Evolutionary conservation across 2,329 filamentous ascomycete genomes (phyloP), one percentile per base, ranked within the genome.

Genomic region (Talaromyces sp.): DNA sequence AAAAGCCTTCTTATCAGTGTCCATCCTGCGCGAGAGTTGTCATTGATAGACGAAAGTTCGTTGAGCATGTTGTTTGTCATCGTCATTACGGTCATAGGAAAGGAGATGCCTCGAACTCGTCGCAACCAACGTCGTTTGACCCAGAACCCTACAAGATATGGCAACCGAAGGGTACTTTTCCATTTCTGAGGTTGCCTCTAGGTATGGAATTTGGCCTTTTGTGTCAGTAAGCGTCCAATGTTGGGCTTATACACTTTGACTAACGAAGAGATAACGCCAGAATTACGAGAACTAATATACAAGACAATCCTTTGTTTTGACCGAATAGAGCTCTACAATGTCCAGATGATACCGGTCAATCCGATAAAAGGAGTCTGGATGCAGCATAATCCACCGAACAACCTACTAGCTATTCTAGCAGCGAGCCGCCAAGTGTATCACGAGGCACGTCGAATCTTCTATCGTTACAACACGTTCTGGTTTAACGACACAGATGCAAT

Each of bases 281-380:
- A 57, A 11, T 7, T 57, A 28, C 48, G 48, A 40, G 8, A 43
- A 1, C 31, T 45, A 9, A 22, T 57, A 7, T 57, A 57, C 48
- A 41, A 37, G 17, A 21, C 3, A 5, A 3, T 28, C 15, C 7
- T 57, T 10, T 40, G 13, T 25, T 57, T 57, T 22, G 39, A 52
- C 39, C 25, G 25, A 5, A 35, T 50, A 13, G n/a, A 35, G 28
- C 1, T 35, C n/a, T 21, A 5, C 21, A 17, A 13, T 33, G n/a
- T 11, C 28, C 1, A 50, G n/a, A 21, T 3, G 6, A 5, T 15
- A 21, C 9, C 6, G 4, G 11, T 13, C 6, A 33, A 15, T 17
- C 45, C 9, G 28, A 33, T 3, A 33, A 15, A 36, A 4, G 55
- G 37, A 11, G 17, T 52, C 1, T 53, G 39, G 56, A 37, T 46